phyloP scores from a whole-genome alignment of 176 grass and related monocot genomes.

The Stipa capillata region DNA sequence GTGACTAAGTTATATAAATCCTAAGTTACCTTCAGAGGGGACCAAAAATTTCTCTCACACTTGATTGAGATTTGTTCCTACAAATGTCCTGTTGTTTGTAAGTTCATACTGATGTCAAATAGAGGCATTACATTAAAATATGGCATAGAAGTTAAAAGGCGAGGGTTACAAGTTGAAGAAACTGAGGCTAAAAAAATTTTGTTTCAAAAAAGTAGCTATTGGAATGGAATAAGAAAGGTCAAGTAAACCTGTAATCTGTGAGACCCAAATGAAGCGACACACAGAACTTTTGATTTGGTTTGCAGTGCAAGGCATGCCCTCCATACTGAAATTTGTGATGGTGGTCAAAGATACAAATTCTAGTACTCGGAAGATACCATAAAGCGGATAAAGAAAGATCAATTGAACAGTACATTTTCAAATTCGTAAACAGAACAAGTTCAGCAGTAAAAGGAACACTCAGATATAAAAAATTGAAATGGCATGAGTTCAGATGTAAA shows the following conservation, averaged over 20 bases:
- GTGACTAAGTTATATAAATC: not conserved
- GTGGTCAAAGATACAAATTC: not conserved
- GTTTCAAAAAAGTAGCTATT: not conserved
- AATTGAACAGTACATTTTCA: not conserved
- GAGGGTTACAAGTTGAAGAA: not conserved
- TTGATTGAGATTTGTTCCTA: slow-evolving; percentile 93
- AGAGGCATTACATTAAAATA: not conserved
- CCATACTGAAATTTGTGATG: slow-evolving; percentile 59
- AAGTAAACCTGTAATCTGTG: slow-evolving; percentile 82
- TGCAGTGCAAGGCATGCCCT: slow-evolving; percentile 40
- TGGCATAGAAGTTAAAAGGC: not conserved
- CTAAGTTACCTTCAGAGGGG: slow-evolving; percentile 57
- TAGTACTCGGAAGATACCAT: not conserved
- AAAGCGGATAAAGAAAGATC: not conserved
- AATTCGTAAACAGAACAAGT: not conserved
- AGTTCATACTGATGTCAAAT: not conserved
- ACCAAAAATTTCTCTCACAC: slow-evolving; percentile 74
- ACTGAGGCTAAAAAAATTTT: not conserved
- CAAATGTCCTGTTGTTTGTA: slow-evolving; percentile 69
- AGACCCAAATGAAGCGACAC: slow-evolving; percentile 80
- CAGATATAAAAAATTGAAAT: not conserved
- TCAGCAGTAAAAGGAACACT: not conserved
- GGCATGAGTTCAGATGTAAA: not conserved
- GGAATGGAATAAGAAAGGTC: not conserved
- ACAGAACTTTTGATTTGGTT: slow-evolving; percentile 14